Base-by-base conservation (phyloP, 1,284 basidiomycete genomes). In the Ceratobasidium sp. region DNA sequence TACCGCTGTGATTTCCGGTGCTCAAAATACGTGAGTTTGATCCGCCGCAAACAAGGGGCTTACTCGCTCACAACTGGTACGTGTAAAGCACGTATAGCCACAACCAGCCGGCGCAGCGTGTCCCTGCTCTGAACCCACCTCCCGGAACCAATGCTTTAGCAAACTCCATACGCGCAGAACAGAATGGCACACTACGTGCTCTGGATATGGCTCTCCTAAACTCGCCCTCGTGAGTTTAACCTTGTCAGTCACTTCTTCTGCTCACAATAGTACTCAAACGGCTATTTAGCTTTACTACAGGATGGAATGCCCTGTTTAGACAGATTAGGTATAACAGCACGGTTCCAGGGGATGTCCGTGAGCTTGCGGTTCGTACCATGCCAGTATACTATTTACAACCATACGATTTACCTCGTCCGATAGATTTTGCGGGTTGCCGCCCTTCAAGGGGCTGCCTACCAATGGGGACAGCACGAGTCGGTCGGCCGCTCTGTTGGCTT, bases 381-480 rank as follows among this genome's bases (percentile, higher is more conserved):
- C 28, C 23, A 13, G 18, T 33, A 51, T 20, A 12, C 55, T 28
- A 15, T 18, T n/a, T 64, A 42, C 40, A n/a, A 18, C n/a, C 28
- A 6, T 23, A 20, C 18, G 6, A n/a, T n/a, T 55, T 1, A 75
- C 46, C 10, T 33, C 44, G 15, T 49, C n/a, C 13, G 15, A 5
- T 23, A 78, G 71, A 78, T 78, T 42, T 63, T 78, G 13, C 56
- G 77, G 20, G 63, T 68, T 26, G 70, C 58, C 18, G 77, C 69
- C 26, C 70, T 78, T 13, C 56, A 78, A 44, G 69, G 69, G 12
- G 77, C 77, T 2, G 77, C 77, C 3, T 78, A 73, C 71, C 58
- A 75, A 61, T 78, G 77, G 77, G 56, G 33, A 13, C 71, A 66
- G 20, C 77, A 78, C 46, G 77, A 76, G 28, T 23, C 70, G 20